Base-by-base conservation (phyloP, 1,284 basidiomycete genomes). In the Nidula niveotomentosa region DNA sequence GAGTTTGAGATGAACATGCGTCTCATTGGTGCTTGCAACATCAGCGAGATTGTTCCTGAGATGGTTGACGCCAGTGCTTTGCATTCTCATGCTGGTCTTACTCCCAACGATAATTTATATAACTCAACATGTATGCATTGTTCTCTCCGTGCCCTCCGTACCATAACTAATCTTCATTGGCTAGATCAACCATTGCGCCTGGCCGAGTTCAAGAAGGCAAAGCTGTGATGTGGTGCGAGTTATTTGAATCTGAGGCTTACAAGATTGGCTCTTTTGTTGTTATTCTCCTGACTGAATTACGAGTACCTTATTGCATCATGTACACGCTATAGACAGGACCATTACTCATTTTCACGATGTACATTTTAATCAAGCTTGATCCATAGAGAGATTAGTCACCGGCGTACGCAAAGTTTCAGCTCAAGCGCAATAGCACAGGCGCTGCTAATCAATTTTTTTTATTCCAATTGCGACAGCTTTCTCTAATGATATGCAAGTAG, bases 1-100 rank as follows among this genome's bases (percentile, higher is more conserved):
- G 91, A 94, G 67, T 89, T 94, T 62, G 89, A 91, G 73, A 94
- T 92, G 87, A 91, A 89, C 73, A 84, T 94, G 85, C 83, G 91
- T 17, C 75, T 94, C 17, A 74, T 95, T 18, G 93, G 93, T 3
- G 91, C 91, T 0, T 83, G 84, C 5, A 86, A 78, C 2, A 66
- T 94, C 55, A 76, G 75, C 36, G 91, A 95, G 55, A 71, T 95
- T 51, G 81, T 84, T 0, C 89, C 90, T 0, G 82, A 85, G 52
- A 94, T 94, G 93, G 90, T 95, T 37, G 91, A 94, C 60, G 84
- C 85, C 33, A 67, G 62, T 51, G 65, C 63, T 18, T 57, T 69
- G 17, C 68, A 68, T 33, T 66, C 69, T 2, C 77, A 78, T 59
- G 67, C 68, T 35, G 76, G 72, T 8, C 56, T 76, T 8, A 72